Evolutionary conservation across 148 eudicot genomes (phyloP), one percentile per base, ranked within the genome.

Genomic region (Amaranthus hypochondriacus): DNA sequence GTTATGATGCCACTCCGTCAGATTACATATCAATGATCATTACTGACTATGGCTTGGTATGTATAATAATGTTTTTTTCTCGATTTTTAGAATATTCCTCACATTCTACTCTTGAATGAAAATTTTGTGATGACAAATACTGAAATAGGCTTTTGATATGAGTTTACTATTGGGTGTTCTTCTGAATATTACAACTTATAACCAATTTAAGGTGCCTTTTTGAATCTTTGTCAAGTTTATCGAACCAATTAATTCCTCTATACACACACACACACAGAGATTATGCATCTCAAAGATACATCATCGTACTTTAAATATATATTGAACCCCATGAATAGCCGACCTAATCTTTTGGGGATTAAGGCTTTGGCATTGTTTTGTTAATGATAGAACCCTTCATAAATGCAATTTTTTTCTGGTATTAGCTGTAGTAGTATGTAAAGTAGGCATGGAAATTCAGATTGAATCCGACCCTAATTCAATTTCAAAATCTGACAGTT

Each of bases 31-130:
- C 98, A 53, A 73, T 87, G 89, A 91, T 93, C 59, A 82, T 93
- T 67, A 91, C 98, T 7, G 98, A 93, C 76, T 91, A 89, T 71
- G 98, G 97, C 83, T 83, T 93, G 98, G 98, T 93, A 80, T 82
- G 86, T 81, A 15, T 5, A 5, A 66, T 66, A 12, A 8, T 50
- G n/a, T 66, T 51, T 8, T 51, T 48, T 13, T 67, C 42, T 51
- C 42, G 15, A 7, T 52, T 66, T 58, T 3, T 0, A n/a, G 57
- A 55, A 15, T 21, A 9, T 28, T 48, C 9, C 1, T 28, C 39
- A 28, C 39, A 2, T 14, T 15, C 18, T 53, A n/a, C 14, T 5
- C 66, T 10, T 48, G 56, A 28, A 28, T 28, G 39, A 28, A 28
- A 28, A 28, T 59, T 11, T 60, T 21, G 51, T 56, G 14, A n/a